Conservation (phyloP, 345 rosid genomes). For the Aquilaria sinensis region DNA sequence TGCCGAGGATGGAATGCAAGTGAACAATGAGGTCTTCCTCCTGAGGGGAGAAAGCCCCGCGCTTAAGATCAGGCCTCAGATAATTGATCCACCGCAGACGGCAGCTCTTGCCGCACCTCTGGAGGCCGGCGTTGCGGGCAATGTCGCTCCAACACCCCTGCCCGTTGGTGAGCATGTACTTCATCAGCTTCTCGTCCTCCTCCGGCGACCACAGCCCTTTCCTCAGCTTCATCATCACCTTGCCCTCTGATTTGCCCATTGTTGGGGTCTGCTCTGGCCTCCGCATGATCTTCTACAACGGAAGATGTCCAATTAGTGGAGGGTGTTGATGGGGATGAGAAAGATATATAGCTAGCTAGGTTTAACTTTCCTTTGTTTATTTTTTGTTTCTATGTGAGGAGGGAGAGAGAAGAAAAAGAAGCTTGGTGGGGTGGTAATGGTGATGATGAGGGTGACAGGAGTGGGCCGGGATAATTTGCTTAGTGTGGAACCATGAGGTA, state of each 20-base stretch:
- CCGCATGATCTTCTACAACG: slow-evolving; percentile 19
- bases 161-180: slow-evolving; percentile 66
- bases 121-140: slow-evolving; percentile 70
- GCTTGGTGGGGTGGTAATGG: slow-evolving; percentile 49
- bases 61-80: slow-evolving; percentile 76
- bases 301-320: background rate
- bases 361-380: slow-evolving; percentile 11
- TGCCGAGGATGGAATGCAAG: slow-evolving; percentile 74
- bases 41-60: slow-evolving; percentile 69
- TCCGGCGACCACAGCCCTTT: slow-evolving; percentile 90
- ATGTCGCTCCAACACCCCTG: slow-evolving; percentile 90
- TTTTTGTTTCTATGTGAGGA: slow-evolving; percentile 3
- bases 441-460: slow-evolving; percentile 59
- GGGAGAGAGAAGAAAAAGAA: slow-evolving; percentile 20
- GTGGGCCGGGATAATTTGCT: slow-evolving; percentile 31
- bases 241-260: slow-evolving; percentile 22
- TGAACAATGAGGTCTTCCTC: slow-evolving; percentile 74
- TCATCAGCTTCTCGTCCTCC: slow-evolving; percentile 73
- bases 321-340: slow-evolving; percentile 21
- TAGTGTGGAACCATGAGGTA: too few relatives aligned
- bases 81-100: slow-evolving; percentile 89
- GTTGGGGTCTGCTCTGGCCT: slow-evolving; percentile 12
- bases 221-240: slow-evolving; percentile 34
- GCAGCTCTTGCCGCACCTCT: slow-evolving; percentile 78
- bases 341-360: slow-evolving; percentile 23